Base-by-base conservation (phyloP, 495 filamentous ascomycete genomes). In the Xylaria castorea region DNA sequence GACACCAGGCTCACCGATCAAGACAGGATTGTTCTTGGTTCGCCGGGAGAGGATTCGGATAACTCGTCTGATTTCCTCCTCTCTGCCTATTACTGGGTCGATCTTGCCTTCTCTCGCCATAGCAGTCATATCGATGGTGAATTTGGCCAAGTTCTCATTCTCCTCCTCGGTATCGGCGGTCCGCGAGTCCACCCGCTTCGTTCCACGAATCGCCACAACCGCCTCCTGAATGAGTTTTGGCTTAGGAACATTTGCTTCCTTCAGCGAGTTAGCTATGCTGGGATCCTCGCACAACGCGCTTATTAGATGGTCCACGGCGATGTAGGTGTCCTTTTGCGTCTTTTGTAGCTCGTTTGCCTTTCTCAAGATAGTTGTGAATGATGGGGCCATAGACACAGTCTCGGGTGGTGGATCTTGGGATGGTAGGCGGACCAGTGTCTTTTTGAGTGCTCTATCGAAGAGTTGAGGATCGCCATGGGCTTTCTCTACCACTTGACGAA, bases 1-100 rank as follows among this genome's bases (percentile, higher is more conserved):
- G 20, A 99, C 96, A 90, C 96, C 96, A 11, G 96, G 96, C 80
- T 98, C 96, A 81, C 96, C 96, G 70, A 89, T 88, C 72, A 99
- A 87, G 20, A 98, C 96, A 4, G 96, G 96, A 79, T 99, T 99
- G 85, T 99, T 99, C 89, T 99, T 99, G 62, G 96, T 98, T 75
- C 96, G 89, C 74, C 96, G 88, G 16, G 94, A 96, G 32, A 99
- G 87, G 66, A 99, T 98, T 27, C 96, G 90, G 69, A 99, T 91
- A 14, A 98, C 96, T 71, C 96, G 90, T 75, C 96, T 87, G 75
- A 98, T 98, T 80, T 99, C 96, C 80, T 98, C 96, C 78, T 98
- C 96, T 81, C 96, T 88, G 30, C 96, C 96, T 81, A 99, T 99
- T 71, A 99, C 96, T 1, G 96, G 96, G 78, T 99, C 96, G 69